Evolutionary conservation across 352 stramenopile species (phyloP), one percentile per base, ranked within the genome.

Genomic region (Blastocystis sp.): DNA sequence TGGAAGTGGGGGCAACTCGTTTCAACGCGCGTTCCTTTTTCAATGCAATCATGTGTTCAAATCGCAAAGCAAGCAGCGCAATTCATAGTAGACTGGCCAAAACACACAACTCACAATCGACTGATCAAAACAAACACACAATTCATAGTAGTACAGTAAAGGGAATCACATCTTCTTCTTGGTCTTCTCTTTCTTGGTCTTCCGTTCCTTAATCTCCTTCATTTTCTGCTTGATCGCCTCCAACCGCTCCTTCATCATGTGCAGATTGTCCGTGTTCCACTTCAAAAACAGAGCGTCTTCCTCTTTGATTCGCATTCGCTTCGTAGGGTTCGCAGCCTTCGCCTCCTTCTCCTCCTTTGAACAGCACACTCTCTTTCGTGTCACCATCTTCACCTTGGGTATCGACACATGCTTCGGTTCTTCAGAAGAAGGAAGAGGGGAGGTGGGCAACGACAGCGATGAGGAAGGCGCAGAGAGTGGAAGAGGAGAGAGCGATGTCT

Each of bases 171-270:
- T 37, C 37, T 74, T 74, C 63, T 81, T 81, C 62, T 79, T 90
- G 16, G 3, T 62, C 65, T 51, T 79, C 59, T 79, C 41, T 37
- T 79, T 90, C 62, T n/a, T 62, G 21, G 21, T 79, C 59, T 79
- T 77, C 67, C 51, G 88, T 45, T 77, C 41, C 66, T 79, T 85
- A 13, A 55, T 79, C 60, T 88, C 45, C 29, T 88, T 76, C 45
- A 70, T 41, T 37, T n/a, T 4, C 62, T 41, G 29, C 33, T 63
- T 70, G 16, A 80, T 16, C 45, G 77, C 62, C 62, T 63, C 66
- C 37, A 74, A 74, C 12, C 35, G 63, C 24, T n/a, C 63, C 63
- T 74, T 74, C 63, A 74, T 37, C 4, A 45, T 35, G n/a, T 39
- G 16, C 4, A 74, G 26, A 39, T 74, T 74, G 16, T 29, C 26